Base-by-base conservation (phyloP, 2,329 filamentous ascomycete species). In the Botrytis hyacinthi region DNA sequence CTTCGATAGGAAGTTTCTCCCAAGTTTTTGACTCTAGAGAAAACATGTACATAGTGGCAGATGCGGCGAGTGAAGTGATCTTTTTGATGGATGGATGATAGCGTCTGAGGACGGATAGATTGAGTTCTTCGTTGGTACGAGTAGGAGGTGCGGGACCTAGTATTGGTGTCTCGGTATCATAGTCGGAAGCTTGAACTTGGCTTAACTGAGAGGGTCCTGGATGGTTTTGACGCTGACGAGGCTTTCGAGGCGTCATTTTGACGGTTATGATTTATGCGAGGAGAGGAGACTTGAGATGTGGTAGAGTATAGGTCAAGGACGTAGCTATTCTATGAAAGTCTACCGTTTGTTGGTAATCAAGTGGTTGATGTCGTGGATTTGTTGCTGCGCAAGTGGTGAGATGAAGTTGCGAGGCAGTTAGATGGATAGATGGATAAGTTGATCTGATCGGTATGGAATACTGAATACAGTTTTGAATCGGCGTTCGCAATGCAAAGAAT, bases 1-100 rank as follows among this genome's bases (percentile, higher is more conserved):
- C 96, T 83, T 97, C 95, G 18, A 95, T 88, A 73, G 91, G 92
- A 63, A 88, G 89, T 85, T 97, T 97, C 81, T 96, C 92, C 96
- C 96, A 98, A 74, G 86, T 84, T 70, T 88, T 85, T 4, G 89
- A 86, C 7, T 86, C 83, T 65, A 89, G 86, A 75, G 87, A 89
- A 84, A 97, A 96, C 66, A 88, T 88, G 85, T 98, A 98, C 77
- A 98, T 88, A 51, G 96, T 93, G 40, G 93, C 92, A 79, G 95
- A 97, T 46, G 93, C 91, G 9, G 94, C 94, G 77, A 96, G 92
- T 76, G 92, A 91, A 76, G 94, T 86, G 80, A 98, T 94, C 70
- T 87, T 84, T 74, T 86, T 85, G 76, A 98, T 89, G 73, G 89
- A 87, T 46, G 94, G 92, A 74, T 93, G 89, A 84, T 97, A 93